Base-by-base conservation (phyloP, 2,329 filamentous ascomycete species). In the Fusarium denticulatum region DNA sequence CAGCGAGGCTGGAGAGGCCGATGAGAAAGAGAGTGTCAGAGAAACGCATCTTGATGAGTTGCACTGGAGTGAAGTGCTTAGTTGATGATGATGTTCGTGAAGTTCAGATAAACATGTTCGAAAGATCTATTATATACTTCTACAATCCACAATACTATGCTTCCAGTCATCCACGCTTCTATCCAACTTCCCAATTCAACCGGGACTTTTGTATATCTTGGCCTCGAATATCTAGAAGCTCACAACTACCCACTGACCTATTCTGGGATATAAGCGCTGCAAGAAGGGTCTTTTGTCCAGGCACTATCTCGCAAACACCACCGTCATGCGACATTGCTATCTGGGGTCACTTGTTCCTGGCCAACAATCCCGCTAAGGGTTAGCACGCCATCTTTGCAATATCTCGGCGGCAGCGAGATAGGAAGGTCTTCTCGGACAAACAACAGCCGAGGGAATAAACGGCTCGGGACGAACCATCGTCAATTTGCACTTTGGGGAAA, bases 1-100 rank as follows among this genome's bases (percentile, higher is more conserved):
- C 70, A 57, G 79, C 79, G 14, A 82, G 77, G 60, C 80, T 78
- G n/a, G 81, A 69, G 34, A 83, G 78, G 30, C 81, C 81, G 8
- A 83, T 73, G 28, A 82, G 71, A 47, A 81, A 59, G 30, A 81
- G 72, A 34, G 79, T 43, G 18, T 74, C 71, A 1, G 67, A 47
- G 28, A 67, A 80, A 69, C 81, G 82, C 81, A 82, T 82, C 16
- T 34, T 58, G 30, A 45, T 28, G 8, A 28, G n/a, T 6, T 6
- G 50, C 24, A 50, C 43, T 50, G 20, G n/a, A 53, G 13, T 26
- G 18, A 22, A 40, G 20, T 60, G 66, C 45, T 40, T 24, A n/a
- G n/a, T n/a, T n/a, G 24, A 22, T n/a, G 28, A 20, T 36, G 24
- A 36, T 55, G 32, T 55, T 26, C 20, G 18, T 53, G 22, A 9